Percentiles rank a stretch among this genome's conserved stretches.
These are phyloP conservation scores for Podaxis sp. DNA, from an alignment of 768 basidiomycete genomes.

Conservation along the genomic window DNA sequence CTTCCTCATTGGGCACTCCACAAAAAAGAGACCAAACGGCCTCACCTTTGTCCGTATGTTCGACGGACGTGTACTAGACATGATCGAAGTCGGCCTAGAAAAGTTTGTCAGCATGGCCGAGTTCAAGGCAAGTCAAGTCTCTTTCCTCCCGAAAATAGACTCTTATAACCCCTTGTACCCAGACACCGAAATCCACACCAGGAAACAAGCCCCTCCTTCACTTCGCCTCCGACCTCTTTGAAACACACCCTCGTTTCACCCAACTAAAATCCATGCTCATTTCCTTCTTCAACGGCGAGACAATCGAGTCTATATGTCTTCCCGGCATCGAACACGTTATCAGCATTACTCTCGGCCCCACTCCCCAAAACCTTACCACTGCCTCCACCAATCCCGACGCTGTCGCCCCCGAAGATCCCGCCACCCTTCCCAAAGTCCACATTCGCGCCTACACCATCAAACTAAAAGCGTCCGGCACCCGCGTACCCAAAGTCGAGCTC, in stretches of 20 bases:
- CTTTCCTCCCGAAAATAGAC: background rate
- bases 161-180: background rate
- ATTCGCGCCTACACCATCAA: constrained; percentile 82
- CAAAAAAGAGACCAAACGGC: constrained; percentile 91
- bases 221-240: constrained; percentile 94
- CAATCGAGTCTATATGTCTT: constrained; percentile 79
- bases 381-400: constrained; percentile 28
- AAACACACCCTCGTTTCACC: constrained; percentile 87
- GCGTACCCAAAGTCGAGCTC: constrained; percentile 80
- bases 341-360: constrained; percentile 73
- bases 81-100: constrained; percentile 93
- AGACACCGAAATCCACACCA: constrained; percentile 88
- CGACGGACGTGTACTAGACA: constrained; percentile 84
- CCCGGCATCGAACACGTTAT: constrained; percentile 87
- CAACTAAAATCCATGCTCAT: constrained; percentile 92
- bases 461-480: constrained; percentile 73
- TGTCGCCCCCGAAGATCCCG: constrained; percentile 36
- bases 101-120: constrained; percentile 74
- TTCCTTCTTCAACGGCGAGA: constrained; percentile 88
- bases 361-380: constrained; percentile 52
- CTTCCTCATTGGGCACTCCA: constrained; percentile 88
- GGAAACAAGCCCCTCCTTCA: constrained; percentile 93
- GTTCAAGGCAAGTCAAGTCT: constrained; percentile 66
- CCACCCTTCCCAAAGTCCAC: constrained; percentile 77
- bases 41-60: constrained; percentile 86